Base-by-base conservation (phyloP, 163 green algal genomes). In the Chlamydomonas reinhardtii region DNA sequence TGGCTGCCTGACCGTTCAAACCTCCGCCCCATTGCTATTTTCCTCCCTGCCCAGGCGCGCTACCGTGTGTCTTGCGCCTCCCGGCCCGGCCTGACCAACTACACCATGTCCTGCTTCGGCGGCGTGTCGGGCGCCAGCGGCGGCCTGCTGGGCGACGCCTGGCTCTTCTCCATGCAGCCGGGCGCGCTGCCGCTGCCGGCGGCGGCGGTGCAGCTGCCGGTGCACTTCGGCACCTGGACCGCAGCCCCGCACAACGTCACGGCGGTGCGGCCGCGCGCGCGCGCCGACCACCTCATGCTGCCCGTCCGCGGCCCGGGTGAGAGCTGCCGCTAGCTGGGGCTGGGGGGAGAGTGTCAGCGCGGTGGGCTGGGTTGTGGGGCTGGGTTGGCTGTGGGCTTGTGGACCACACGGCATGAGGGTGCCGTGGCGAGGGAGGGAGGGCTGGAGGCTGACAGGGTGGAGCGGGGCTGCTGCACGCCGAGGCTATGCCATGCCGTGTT, bases 11-110 rank as follows among this genome's bases (percentile, higher is more conserved):
- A n/a, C n/a, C n/a, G n/a, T 48, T 48, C 39, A 14, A 5, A 14
- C 39, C 39, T 48, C 39, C 39, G 5, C 39, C 39, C 39, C 5
- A 48, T 8, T 8, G 39, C 39, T 48, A 8, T 8, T 8, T 48
- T 8, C 39, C 39, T 48, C 39, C 39, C n/a, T 34, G 27, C 25
- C 32, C 52, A 85, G 79, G 43, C 79, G 0, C 79, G 79, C 48
- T 85, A 85, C 69, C 79, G 79, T 9, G 68, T 78, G 34, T 68
- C 79, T 69, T 85, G 79, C 79, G 79, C 79, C 68, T 4, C 68
- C 2, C 68, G 79, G 0, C 12, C 69, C 25, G 79, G 79, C 15
- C 52, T 77, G 0, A 1, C 34, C 32, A 27, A 22, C 32, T 85
- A 73, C 79, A 35, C 52, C 31, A 85, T 85, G 79, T 64, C 69